Base-by-base conservation (phyloP, 257 asterid species). In the Voacanga thouarsii region DNA sequence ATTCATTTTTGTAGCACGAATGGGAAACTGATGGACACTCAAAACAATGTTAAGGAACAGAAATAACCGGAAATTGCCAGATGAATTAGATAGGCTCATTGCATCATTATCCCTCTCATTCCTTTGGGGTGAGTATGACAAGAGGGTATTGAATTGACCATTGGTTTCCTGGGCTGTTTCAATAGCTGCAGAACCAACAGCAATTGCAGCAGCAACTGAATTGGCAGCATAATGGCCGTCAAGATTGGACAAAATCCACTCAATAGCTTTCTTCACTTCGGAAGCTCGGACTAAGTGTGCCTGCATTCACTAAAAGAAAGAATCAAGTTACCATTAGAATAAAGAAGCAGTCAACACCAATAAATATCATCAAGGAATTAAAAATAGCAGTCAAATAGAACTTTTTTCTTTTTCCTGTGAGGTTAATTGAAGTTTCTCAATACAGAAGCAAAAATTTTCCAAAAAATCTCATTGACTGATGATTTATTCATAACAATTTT, bases 181-280 rank as follows among this genome's bases (percentile, higher is more conserved):
- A 44, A 94, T 88, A 81, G 92, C 89, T 50, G 91, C 85, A 77
- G 99, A 98, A 65, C 97, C 99, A 82, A 88, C 92, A 79, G 97
- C 97, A 86, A 93, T 89, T 78, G 99, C 99, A 85, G 99, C 97
- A 86, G 99, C 97, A 81, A 95, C 98, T 50, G 99, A 92, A 78
- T 90, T 96, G 85, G 97, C 98, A 80, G 98, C 99, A 81, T 96
- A 96, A 86, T 96, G 99, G 80, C 95, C 98, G 77, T 87, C 90
- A 79, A 91, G 97, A 87, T 90, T 91, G 82, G 92, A 91, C 96
- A 96, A 86, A 79, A 93, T 92, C 97, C 98, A 90, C 83, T 96
- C 99, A 83, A 96, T 92, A 80, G 97, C 91, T 79, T 88, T 89
- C 87, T 96, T 96, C 74, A 96, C 97, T 84, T 96, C 97, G 79